Evolutionary conservation across 371 early-diverging fungal species (phyloP).

Genomic region (Apophysomyces trapeziformis): DNA sequence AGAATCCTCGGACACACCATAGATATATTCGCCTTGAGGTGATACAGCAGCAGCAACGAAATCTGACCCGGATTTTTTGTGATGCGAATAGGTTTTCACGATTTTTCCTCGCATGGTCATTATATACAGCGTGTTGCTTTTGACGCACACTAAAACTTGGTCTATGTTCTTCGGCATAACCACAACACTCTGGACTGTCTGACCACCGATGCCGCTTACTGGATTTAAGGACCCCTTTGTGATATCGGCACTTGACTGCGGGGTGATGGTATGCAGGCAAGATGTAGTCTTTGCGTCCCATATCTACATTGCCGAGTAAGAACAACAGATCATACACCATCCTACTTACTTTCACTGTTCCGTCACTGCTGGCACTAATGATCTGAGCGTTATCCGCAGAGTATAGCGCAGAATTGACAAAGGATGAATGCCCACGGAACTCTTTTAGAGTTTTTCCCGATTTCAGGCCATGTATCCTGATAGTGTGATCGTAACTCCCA

Average conservation of each 20-base stretch:
- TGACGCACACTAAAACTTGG: conserved; percentile 72
- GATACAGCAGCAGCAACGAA: conserved; percentile 69
- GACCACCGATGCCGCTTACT: conserved; percentile 24
- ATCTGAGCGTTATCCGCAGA: conserved; percentile 69
- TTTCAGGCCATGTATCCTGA: conserved; percentile 88
- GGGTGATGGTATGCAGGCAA: conserved; percentile 52
- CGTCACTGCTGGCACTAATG: conserved; percentile 86
- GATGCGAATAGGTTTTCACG: conserved; percentile 44
- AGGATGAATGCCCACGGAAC: conserved; percentile 91
- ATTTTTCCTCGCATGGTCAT: conserved; percentile 64
- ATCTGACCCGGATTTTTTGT: conserved; percentile 51
- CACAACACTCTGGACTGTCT: conserved; percentile 29
- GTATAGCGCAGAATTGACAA: conserved; percentile 83
- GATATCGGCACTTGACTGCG: conserved; percentile 26
- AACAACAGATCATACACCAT: not conserved
- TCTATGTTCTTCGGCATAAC: conserved; percentile 59
- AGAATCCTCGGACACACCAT: conserved; percentile 72
- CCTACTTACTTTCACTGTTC: conserved; percentile 74
- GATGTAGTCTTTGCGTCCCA: conserved; percentile 74
- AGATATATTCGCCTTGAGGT: conserved; percentile 77
- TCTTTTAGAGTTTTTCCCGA: conserved; percentile 89
- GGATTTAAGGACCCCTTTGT: conserved; percentile 22
- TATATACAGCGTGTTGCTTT: conserved; percentile 65
- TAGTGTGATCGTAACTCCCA: conserved; percentile 80
- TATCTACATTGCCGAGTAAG: conserved; percentile 47